Conservation (phyloP, 305 asterid genomes). For the Striga hermonthica region DNA sequence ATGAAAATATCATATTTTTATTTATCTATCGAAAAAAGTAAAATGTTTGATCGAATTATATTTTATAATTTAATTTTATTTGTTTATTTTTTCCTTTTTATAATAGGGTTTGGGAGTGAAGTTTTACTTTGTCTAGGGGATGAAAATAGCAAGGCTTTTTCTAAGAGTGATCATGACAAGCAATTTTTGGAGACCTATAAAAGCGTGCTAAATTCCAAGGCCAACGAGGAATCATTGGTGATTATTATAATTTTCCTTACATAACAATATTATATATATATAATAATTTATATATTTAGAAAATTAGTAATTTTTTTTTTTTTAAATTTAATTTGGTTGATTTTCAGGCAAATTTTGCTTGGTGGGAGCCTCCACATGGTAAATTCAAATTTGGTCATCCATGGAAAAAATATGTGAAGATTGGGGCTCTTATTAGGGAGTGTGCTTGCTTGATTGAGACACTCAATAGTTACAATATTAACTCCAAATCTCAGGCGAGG, state of each 20-base stretch:
- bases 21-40: not conserved
- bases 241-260: conserved; percentile 4
- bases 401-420: conserved; percentile 67
- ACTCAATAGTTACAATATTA: conserved; percentile 36
- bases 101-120: conserved; percentile 54
- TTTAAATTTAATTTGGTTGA: not conserved
- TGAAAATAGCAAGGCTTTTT: conserved; percentile 24
- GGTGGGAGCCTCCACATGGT: conserved; percentile 91
- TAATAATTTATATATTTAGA: not conserved
- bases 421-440: conserved; percentile 56
- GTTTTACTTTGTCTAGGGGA: conserved; percentile 27
- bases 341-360: conserved; percentile 68
- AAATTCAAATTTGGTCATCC: conserved; percentile 57
- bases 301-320: not conserved
- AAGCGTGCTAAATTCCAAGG: conserved; percentile 57
- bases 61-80: not conserved
- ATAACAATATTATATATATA: not conserved
- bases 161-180: conserved; percentile 35
- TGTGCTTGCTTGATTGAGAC: conserved; percentile 71
- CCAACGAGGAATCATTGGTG: conserved; percentile 69
- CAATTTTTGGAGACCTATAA: conserved; percentile 41
- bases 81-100: not conserved
- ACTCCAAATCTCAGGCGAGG: conserved; percentile 34
- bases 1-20: too few relatives aligned
- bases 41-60: not conserved